A percentile compares a stretch with the other conserved stretches of the same genome.
Conservation (phyloP, 78 protist species). For the Chrysochromulina parva region DNA sequence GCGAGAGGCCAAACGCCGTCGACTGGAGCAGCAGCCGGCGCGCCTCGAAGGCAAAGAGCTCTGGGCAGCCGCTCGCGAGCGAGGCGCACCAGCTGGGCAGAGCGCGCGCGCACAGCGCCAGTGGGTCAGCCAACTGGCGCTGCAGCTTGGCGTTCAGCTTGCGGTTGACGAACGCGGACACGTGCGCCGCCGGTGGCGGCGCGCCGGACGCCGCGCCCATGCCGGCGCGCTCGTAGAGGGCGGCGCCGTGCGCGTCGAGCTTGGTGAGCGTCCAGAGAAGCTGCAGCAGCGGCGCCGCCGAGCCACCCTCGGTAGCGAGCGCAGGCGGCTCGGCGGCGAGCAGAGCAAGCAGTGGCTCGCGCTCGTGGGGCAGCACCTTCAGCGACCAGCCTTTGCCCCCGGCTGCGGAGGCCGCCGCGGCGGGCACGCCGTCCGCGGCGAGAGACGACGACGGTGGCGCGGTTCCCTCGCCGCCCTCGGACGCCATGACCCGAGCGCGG, state of each 20-base stretch:
- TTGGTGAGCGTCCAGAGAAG: background rate
- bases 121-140: constrained; percentile 83
- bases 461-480: too few relatives aligned
- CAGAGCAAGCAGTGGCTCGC: too few relatives aligned
- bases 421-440: too few relatives aligned
- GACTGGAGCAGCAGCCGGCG: constrained; percentile 59
- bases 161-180: constrained; percentile 42
- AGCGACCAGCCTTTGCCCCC: too few relatives aligned
- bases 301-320: background rate
- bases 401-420: too few relatives aligned
- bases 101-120: constrained; percentile 67
- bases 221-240: background rate
- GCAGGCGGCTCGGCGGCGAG: background rate
- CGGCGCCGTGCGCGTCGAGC: background rate
- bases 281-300: background rate
- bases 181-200: background rate
- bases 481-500: too few relatives aligned
- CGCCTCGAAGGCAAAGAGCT: constrained; percentile 67
- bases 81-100: constrained; percentile 71
- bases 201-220: background rate
- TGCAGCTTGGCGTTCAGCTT: constrained; percentile 71
- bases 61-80: constrained; percentile 34
- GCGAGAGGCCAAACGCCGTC: constrained; percentile 75
- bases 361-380: background rate
- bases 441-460: too few relatives aligned